phyloP scores from a whole-genome alignment of 106 monocot species.

The Dactylorhiza incarnata region DNA sequence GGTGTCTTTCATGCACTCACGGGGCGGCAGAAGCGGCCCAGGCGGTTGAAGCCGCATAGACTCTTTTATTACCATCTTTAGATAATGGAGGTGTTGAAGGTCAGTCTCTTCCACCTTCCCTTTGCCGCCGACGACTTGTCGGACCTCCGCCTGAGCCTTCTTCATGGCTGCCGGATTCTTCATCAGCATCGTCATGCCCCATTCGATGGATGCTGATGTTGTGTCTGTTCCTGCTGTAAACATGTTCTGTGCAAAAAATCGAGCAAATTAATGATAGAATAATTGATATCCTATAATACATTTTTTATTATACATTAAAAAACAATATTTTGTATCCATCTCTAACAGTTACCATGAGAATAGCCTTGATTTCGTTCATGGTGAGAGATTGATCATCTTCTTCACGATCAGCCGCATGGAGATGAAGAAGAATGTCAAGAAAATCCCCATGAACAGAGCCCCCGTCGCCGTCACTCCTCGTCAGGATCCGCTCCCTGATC shows the following conservation, averaged over 20 bases:
- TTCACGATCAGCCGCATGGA: not conserved
- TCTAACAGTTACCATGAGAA: not conserved
- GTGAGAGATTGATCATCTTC: not conserved
- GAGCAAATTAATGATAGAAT: too few species aligned
- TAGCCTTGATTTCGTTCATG: not conserved
- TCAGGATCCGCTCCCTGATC: not conserved
- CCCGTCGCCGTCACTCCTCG: not conserved
- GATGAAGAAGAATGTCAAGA: not conserved
- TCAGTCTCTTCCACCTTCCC: not conserved
- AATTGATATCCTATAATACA: too few species aligned
- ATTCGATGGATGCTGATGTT: not conserved
- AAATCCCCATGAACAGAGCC: not conserved
- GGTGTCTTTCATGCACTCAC: not conserved
- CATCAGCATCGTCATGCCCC: not conserved
- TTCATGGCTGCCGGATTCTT: not conserved
- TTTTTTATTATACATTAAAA: too few species aligned
- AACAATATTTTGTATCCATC: too few species aligned
- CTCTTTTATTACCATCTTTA: slow-evolving; percentile 1
- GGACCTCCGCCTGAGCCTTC: not conserved
- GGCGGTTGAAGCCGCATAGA: not conserved
- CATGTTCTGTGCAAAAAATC: too few species aligned
- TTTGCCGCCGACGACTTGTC: not conserved
- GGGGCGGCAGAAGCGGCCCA: not conserved
- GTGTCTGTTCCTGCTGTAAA: not conserved
- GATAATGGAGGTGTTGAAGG: not conserved